phyloP scores from a whole-genome alignment of 345 rosid genomes.

The Punica granatum region DNA sequence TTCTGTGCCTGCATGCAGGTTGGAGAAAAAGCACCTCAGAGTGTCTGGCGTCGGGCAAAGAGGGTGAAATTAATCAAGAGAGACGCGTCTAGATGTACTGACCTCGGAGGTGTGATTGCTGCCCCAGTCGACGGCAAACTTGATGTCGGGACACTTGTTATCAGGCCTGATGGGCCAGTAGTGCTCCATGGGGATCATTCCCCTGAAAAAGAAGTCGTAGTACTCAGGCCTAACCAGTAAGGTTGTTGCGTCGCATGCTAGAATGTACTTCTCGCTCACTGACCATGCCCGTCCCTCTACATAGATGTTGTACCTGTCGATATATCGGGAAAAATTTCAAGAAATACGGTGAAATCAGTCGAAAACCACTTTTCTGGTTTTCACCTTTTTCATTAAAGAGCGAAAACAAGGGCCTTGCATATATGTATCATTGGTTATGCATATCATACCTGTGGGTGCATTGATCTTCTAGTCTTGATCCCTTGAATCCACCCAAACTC shows the following conservation, averaged over 20 bases:
- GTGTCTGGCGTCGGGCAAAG: not conserved
- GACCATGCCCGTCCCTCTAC: conserved; percentile 48
- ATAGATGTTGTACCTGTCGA: conserved; percentile 38
- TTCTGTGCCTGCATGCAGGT: conserved; percentile 26
- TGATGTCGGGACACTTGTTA: conserved; percentile 30
- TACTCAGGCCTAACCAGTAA: conserved; percentile 25
- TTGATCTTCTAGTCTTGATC: conserved; percentile 37
- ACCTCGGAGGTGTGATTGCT: conserved; percentile 32
- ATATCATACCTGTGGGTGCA: conserved; percentile 47
- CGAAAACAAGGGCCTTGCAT: no score
- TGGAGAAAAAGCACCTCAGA: no score
- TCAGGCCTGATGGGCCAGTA: conserved; percentile 40
- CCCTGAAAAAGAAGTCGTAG: conserved; percentile 36
- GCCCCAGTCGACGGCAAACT: conserved; percentile 49
- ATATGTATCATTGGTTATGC: no score
- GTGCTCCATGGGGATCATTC: conserved; percentile 37
- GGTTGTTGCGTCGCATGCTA: conserved; percentile 41
- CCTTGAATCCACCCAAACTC: conserved; percentile 18
- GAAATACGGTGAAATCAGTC: conserved; percentile 3
- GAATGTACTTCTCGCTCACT: conserved; percentile 38
- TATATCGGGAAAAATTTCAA: not conserved
- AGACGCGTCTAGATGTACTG: not conserved
- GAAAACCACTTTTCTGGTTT: not conserved
- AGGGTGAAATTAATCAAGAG: no score
- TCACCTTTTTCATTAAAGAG: no score